phyloP scores from a whole-genome alignment of 2,329 filamentous ascomycete species.

The Dothidotthia symphoricarpi region DNA sequence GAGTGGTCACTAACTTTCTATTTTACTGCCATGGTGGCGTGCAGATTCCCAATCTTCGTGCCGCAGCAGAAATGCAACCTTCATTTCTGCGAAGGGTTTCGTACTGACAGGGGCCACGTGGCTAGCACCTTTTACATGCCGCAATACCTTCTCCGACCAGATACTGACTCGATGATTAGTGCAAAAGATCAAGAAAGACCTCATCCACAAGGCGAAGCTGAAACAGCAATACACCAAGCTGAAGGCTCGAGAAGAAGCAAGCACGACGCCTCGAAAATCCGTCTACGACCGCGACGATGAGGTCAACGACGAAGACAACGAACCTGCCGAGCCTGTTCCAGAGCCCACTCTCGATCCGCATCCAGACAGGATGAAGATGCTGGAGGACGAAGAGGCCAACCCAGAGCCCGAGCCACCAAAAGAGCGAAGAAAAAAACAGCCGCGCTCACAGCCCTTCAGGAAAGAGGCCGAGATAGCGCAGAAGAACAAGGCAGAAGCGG shows the following conservation, averaged over 20 bases:
- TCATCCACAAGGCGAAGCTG: constrained; percentile 90
- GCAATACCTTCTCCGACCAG: background rate
- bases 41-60: background rate
- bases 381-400: constrained; percentile 45
- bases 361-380: constrained; percentile 60
- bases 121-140: too few species aligned
- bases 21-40: too few species aligned
- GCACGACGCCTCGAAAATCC: constrained; percentile 30
- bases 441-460: constrained; percentile 42
- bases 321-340: constrained; percentile 22
- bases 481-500: constrained; percentile 61
- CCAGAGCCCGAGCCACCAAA: constrained; percentile 13
- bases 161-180: constrained; percentile 50
- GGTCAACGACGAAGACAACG: constrained; percentile 8
- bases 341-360: constrained; percentile 54
- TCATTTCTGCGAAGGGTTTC: background rate
- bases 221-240: constrained; percentile 91
- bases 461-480: constrained; percentile 50
- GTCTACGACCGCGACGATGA: constrained; percentile 35
- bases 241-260: constrained; percentile 59
- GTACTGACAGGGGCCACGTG: too few species aligned
- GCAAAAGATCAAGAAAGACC: constrained; percentile 81
- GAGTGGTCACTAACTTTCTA: constrained; percentile 2
- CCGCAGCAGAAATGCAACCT: background rate
- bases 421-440: constrained; percentile 26